Base-by-base conservation (phyloP, 1,284 basidiomycete species). In the Phenoliferia sp. region DNA sequence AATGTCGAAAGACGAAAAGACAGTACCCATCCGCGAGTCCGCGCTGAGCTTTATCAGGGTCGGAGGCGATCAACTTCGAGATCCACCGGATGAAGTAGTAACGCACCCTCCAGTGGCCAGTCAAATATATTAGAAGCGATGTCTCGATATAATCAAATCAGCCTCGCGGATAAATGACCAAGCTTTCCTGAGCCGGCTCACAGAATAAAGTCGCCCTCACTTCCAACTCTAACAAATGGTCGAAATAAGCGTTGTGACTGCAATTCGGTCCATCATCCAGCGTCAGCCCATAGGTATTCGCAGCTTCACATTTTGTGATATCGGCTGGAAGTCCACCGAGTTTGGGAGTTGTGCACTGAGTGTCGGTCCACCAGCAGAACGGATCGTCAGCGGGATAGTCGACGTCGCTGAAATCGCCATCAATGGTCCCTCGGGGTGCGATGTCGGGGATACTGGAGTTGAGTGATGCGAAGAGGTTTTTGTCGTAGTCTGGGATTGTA, bases 21-120 rank as follows among this genome's bases (percentile, higher is more conserved):
- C n/a, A n/a, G n/a, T n/a, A n/a, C n/a, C n/a, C n/a, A n/a, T n/a
- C n/a, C n/a, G n/a, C n/a, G n/a, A n/a, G n/a, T n/a, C n/a, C n/a
- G n/a, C n/a, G n/a, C n/a, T n/a, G n/a, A n/a, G n/a, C n/a, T n/a
- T n/a, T n/a, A n/a, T n/a, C n/a, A n/a, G n/a, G n/a, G n/a, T n/a
- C n/a, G n/a, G n/a, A n/a, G n/a, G n/a, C n/a, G n/a, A n/a, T n/a
- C n/a, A n/a, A n/a, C n/a, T n/a, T n/a, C n/a, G n/a, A n/a, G n/a
- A n/a, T n/a, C n/a, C n/a, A n/a, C n/a, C n/a, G n/a, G n/a, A n/a
- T n/a, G n/a, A n/a, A n/a, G n/a, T n/a, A n/a, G n/a, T n/a, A n/a
- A n/a, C n/a, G n/a, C n/a, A 44, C 12, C 83, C 75, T 85, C 81
- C 12, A 82, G 73, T 7, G 84, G 84, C 82, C 82, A 84, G 74